A percentile compares a stretch with the other conserved stretches of the same genome.
Conservation (phyloP, 805 yeast genomes). For the Candida anglica region DNA sequence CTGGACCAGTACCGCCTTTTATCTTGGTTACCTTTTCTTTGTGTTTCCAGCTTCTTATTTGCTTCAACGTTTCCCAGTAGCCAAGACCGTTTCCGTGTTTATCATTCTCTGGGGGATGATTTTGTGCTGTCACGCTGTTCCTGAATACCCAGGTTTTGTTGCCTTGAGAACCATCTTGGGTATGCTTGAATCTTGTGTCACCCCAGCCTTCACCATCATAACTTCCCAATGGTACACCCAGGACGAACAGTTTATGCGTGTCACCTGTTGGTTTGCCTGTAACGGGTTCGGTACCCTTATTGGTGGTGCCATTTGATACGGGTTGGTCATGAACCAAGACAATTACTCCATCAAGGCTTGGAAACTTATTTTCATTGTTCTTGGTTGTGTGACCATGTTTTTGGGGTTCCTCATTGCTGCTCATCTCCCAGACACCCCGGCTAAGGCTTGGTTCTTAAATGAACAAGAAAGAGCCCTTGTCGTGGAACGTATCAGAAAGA, state of each 20-base stretch:
- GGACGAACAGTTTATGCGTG: slow-evolving; percentile 30
- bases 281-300: slow-evolving; percentile 32
- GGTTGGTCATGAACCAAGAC: slow-evolving; percentile 8
- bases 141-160: slow-evolving; percentile 39
- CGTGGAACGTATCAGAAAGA: slow-evolving; percentile 49
- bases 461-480: slow-evolving; percentile 32
- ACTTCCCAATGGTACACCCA: slow-evolving; percentile 31
- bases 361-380: slow-evolving; percentile 41
- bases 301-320: slow-evolving; percentile 18
- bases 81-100: slow-evolving; percentile 44
- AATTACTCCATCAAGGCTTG: slow-evolving; percentile 21
- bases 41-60: slow-evolving; percentile 45
- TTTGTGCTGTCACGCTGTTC: slow-evolving; percentile 51
- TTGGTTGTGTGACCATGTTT: slow-evolving; percentile 38
- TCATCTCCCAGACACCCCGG: slow-evolving; percentile 28
- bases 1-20: slow-evolving; percentile 38
- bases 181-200: slow-evolving; percentile 34
- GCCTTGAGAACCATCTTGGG: slow-evolving; percentile 36
- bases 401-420: slow-evolving; percentile 23
- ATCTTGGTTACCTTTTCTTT: slow-evolving; percentile 58
- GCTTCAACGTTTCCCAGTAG: slow-evolving; percentile 55
- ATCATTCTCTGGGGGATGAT: slow-evolving; percentile 62
- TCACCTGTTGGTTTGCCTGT: slow-evolving; percentile 33
- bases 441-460: slow-evolving; percentile 39
- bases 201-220: slow-evolving; percentile 38